A percentile compares a stretch with the other conserved stretches of the same genome.
Conservation (phyloP, 768 basidiomycete species). For the Termitomyces sp. region DNA sequence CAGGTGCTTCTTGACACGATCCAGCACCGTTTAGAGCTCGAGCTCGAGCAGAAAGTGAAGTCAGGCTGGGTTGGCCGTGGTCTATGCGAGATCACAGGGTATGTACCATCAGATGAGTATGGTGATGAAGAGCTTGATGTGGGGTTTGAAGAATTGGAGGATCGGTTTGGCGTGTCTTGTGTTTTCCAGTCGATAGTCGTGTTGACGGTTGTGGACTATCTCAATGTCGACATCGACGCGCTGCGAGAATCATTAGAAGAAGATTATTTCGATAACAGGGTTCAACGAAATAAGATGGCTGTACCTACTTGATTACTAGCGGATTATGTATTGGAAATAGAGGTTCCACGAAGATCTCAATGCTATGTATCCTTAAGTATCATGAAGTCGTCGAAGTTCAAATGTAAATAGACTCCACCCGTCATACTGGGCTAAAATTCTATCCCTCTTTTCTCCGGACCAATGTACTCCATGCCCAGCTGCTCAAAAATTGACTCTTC, state of each 20-base stretch:
- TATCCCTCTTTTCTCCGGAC: constrained; percentile 28
- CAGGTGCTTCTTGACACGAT: not conserved
- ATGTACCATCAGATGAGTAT: not conserved
- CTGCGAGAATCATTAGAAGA: not conserved
- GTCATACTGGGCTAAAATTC: not conserved
- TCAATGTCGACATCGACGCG: not conserved
- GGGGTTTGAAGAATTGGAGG: not conserved
- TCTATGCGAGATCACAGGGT: not conserved
- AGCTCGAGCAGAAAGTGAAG: not conserved
- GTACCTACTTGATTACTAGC: too few relatives aligned
- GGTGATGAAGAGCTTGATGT: not conserved
- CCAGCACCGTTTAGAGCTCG: not conserved
- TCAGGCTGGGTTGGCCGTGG: not conserved
- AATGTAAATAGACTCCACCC: not conserved
- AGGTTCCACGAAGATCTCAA: not conserved
- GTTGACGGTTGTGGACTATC: not conserved
- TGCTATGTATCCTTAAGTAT: too few relatives aligned
- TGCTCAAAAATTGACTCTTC: constrained; percentile 44
- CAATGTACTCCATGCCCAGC: constrained; percentile 40
- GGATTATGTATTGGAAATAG: not conserved
- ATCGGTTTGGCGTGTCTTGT: not conserved
- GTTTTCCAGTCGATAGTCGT: not conserved
- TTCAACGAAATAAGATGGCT: not conserved
- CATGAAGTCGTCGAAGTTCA: not conserved
- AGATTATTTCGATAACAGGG: not conserved